phyloP scores from a whole-genome alignment of 2,329 filamentous ascomycete species.

The Chaetomiaceae sp. region DNA sequence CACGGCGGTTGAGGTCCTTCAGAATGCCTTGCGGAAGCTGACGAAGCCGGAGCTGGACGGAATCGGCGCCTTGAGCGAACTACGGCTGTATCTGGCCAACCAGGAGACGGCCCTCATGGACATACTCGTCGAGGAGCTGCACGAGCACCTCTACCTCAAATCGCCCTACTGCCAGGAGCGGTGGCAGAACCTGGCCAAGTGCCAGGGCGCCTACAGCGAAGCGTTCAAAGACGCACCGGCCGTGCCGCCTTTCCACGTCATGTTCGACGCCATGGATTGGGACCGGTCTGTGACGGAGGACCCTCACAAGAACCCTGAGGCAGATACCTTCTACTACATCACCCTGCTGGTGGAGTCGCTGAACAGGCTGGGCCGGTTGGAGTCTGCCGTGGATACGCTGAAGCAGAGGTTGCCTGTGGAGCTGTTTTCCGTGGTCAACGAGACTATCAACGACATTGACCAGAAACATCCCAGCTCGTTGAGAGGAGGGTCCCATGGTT shows the following conservation, averaged over 20 bases:
- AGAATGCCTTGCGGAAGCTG: conserved; percentile 78
- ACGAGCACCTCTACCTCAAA: conserved; percentile 95
- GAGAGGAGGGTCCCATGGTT: conserved; percentile 50
- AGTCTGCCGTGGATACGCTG: conserved; percentile 81
- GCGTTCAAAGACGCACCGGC: conserved; percentile 44
- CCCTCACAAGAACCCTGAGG: conserved; percentile 86
- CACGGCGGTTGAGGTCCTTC: conserved; percentile 85
- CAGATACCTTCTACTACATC: conserved; percentile 92
- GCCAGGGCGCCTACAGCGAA: conserved; percentile 43
- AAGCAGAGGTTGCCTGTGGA: conserved; percentile 93
- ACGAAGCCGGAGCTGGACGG: conserved; percentile 84
- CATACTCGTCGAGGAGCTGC: conserved; percentile 93
- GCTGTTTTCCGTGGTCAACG: conserved; percentile 87
- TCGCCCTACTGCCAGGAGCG: conserved; percentile 95
- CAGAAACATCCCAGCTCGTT: conserved; percentile 84
- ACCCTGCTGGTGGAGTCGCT: conserved; percentile 81
- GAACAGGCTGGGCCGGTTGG: conserved; percentile 82
- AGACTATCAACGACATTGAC: conserved; percentile 91
- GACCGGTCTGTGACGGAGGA: conserved; percentile 70
- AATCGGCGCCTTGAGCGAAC: conserved; percentile 81
- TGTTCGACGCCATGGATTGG: conserved; percentile 58
- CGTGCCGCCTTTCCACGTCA: conserved; percentile 52
- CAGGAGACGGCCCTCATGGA: conserved; percentile 91
- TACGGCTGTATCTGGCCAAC: conserved; percentile 84
- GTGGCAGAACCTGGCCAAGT: conserved; percentile 79